Base-by-base conservation (phyloP, 148 eudicot genomes). In the Arbutus unedo region DNA sequence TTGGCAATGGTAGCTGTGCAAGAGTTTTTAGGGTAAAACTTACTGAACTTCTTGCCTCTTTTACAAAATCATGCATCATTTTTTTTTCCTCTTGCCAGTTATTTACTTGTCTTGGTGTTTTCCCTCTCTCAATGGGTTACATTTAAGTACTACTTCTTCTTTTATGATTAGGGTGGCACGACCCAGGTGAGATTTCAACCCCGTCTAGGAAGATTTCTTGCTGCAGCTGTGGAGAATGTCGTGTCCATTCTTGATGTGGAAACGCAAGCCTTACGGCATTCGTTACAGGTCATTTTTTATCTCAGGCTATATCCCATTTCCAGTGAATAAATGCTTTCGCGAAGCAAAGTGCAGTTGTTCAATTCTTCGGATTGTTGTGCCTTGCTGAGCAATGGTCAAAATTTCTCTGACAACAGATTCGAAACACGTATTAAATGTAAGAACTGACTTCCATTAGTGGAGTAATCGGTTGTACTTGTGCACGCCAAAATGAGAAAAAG, bases 131-230 rank as follows among this genome's bases (percentile, higher is more conserved):
- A 51, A 9, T 2, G 18, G 15, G 60, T 41, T n/a, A 31, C 25
- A 44, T 81, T 60, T 3, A 51, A 23, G 54, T 41, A 31, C 38
- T 31, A 0, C 38, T 16, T 5, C 15, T 57, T 5, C 16, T 85
- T 71, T 19, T 85, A 41, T 51, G 53, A 74, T 77, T 81, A 93
- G 98, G 96, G 96, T 57, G 96, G 90, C 70, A 88, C 92, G 56
- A 54, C 90, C 8, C 95, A 91, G 59, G 66, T 94, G 86, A 90
- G 98, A 86, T 94, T 94, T 88, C 98, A 94, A 86, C 98, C 98
- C 18, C 93, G 91, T 38, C 88, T 84, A 13, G 98, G 98, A 89
- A 90, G 93, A 84, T 94, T 83, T 83, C 91, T 94, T 82, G 98
- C 96, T 41, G 96, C 96, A 45, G 95, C 93, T 82, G 91, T 93